Conservation (phyloP, 2,329 filamentous ascomycete species). For the Aciculosporium take region DNA sequence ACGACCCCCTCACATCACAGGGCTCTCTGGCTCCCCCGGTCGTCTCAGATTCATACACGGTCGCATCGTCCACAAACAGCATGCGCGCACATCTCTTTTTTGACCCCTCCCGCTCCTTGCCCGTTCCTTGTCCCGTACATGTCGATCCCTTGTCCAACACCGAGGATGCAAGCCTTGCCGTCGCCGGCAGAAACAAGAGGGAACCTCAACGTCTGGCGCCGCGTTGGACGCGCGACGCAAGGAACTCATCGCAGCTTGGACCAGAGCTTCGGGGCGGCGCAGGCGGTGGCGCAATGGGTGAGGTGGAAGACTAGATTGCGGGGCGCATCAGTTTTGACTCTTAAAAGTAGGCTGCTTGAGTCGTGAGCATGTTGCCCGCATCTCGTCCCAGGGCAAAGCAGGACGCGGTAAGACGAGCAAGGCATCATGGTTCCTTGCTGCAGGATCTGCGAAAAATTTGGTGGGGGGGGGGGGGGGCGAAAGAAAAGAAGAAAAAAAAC, state of each 20-base stretch:
- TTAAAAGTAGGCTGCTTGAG: background rate
- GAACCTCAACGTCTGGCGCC: background rate
- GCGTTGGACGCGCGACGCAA: background rate
- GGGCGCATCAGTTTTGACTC: background rate
- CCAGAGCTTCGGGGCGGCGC: slow-evolving; percentile 94
- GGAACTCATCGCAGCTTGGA: slow-evolving; percentile 67
- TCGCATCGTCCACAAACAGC: background rate
- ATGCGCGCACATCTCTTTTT: background rate
- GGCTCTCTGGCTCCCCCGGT: slow-evolving; percentile 5
- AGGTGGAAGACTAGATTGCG: slow-evolving; percentile 78
- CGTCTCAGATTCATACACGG: slow-evolving; percentile 8
- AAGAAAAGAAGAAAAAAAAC: slow-evolving; percentile 29
- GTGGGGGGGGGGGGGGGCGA: no score
- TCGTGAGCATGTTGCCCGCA: background rate
- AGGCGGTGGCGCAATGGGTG: slow-evolving; percentile 83
- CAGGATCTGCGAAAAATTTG: background rate
- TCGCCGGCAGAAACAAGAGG: background rate
- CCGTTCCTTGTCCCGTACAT: slow-evolving; percentile 6
- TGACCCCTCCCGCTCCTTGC: background rate
- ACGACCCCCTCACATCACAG: background rate
- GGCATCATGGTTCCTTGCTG: background rate
- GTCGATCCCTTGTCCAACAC: background rate
- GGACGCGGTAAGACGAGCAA: background rate
- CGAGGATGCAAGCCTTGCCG: background rate
- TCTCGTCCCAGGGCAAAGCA: slow-evolving; percentile 6